Evolutionary conservation across 768 basidiomycete species (phyloP), one percentile per base, ranked within the genome.

Genomic region (Tubosaeta brunneosetosa): DNA sequence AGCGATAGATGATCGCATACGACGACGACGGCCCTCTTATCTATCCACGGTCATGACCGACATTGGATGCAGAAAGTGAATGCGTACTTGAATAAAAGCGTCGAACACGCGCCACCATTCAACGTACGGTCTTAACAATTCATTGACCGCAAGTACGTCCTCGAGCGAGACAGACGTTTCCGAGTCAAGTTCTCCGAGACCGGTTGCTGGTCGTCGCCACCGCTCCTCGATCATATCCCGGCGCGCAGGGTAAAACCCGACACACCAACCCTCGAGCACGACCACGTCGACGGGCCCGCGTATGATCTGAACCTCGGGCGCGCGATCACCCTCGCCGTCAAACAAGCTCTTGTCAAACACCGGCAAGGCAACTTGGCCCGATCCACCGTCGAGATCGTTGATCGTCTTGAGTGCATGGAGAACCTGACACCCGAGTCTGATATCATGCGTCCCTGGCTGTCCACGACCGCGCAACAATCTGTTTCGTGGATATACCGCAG

Each of bases 261-360:
- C 82, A 69, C 86, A 93, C 97, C 97, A 99, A 10, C 97, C 97
- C 72, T 99, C 97, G 45, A 99, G 73, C 45, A 99, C 78, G 46
- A 98, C 86, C 13, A 98, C 73, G 63, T 99, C 91, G 6, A 87
- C 55, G 0, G 78, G 78, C 63, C 74, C 64, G 56, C 72, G 32
- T 6, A 92, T 73, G 2, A 72, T 58, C 42, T 72, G 71, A 17
- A 51, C 46, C 34, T 74, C 70, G 0, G 74, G 70, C 2, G 82
- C 62, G 13, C 95, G 84, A 68, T 98, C 95, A 0, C 95, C 95
- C 69, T 90, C 78, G 3, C 95, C 95, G 36, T 72, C 68, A 61
- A 80, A 82, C 41, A 87, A 66, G 57, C 87, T 88, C 75, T 98
- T 98, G 61, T 97, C 92, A 64, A 94, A 98, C 17, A 80, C 74